Evolutionary conservation across 2,329 filamentous ascomycete genomes (phyloP), one percentile per base, ranked within the genome.

Genomic region (Xylaria polymorpha): DNA sequence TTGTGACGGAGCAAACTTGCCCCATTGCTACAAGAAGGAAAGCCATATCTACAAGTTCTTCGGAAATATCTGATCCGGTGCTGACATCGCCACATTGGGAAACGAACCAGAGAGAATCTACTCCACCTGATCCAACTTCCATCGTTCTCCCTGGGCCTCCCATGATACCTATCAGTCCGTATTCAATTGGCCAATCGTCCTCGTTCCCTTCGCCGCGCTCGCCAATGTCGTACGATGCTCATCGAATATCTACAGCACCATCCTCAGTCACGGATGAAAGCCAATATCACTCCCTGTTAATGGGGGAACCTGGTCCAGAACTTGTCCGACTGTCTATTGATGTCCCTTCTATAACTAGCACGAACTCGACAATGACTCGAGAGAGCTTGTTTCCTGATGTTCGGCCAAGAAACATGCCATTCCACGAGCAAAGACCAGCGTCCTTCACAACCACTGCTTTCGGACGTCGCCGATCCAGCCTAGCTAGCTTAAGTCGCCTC

Each of bases 291-390:
- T 93, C 91, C 2, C 82, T 92, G 39, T 83, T 92, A 6, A 87
- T 93, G 79, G 91, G 91, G 62, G 92, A 94, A 72, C 91, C 91
- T 22, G 91, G 90, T 0, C 92, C 91, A 0, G 91, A 94, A 74
- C 82, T 86, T 12, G 75, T 89, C 7, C 88, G 92, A 56, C 87
- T 91, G 43, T 94, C 92, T 0, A 85, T 90, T 39, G 90, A 92
- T 71, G 92, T 93, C 15, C 91, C 92, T 2, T 94, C 92, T 1
- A 80, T 86, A 72, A 92, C 91, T 1, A 94, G 91, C 76, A 93
- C 91, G 76, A 90, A 91, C 73, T 94, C 92, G 10, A 93, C 91
- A 10, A 93, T 91, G 87, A 91, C 90, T 7, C 87, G 89, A 55
- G 90, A 92, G 73, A 92, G 91, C 43, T 85, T 85, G 53, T 74